Percentiles rank a stretch among this genome's conserved stretches.
Conservation (phyloP, 345 rosid genomes). For the Populus alba region DNA sequence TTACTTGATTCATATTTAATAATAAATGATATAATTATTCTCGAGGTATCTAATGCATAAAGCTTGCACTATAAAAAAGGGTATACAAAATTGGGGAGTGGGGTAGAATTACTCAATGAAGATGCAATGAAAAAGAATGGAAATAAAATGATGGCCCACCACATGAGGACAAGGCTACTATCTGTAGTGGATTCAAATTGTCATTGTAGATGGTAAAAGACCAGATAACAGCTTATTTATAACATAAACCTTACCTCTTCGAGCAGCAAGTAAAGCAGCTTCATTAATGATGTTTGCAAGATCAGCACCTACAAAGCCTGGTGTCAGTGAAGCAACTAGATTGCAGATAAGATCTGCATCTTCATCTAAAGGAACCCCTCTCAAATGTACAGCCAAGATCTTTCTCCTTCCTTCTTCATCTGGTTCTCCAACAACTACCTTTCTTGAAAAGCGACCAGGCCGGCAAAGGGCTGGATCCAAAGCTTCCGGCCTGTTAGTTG, state of each 20-base stretch:
- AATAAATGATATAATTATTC: not conserved
- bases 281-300: conserved; percentile 92
- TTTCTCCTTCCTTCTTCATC: conserved; percentile 86
- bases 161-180: no score
- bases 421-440: conserved; percentile 86
- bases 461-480: conserved; percentile 93
- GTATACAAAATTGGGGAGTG: not conserved
- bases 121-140: not conserved
- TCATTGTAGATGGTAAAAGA: not conserved
- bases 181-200: not conserved
- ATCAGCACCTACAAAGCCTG: conserved; percentile 94
- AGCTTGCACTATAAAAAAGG: not conserved
- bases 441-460: conserved; percentile 96
- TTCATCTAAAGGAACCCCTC: conserved; percentile 87
- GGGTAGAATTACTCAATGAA: not conserved
- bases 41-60: not conserved
- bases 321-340: conserved; percentile 84
- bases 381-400: conserved; percentile 81
- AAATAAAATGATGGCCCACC: not conserved
- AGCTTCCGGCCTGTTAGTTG: conserved; percentile 94
- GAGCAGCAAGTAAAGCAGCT: conserved; percentile 94
- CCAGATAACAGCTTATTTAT: not conserved
- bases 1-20: not conserved
- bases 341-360: conserved; percentile 59
- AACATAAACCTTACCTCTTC: conserved; percentile 58